phyloP scores from a whole-genome alignment of 2,329 filamentous ascomycete genomes.

The Tolypocladium paradoxum region DNA sequence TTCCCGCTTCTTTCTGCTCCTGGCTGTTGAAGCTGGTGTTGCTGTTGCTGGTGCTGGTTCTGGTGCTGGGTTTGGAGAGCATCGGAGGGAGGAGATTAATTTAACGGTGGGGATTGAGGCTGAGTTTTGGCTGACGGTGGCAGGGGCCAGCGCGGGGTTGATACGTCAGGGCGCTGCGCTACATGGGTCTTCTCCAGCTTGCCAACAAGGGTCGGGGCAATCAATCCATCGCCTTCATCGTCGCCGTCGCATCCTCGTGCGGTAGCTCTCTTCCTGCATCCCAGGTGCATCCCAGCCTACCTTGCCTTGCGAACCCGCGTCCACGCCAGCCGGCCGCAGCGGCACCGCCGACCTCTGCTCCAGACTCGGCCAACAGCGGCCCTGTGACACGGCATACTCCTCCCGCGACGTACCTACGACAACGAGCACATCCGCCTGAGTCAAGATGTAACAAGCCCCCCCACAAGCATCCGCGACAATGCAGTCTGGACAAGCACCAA shows the following conservation, averaged over 20 bases:
- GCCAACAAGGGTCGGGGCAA: not conserved
- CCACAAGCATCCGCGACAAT: constrained; percentile 25
- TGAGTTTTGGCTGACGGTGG: not conserved
- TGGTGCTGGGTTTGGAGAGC: no score
- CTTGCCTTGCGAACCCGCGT: not conserved
- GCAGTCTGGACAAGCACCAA: constrained; percentile 27
- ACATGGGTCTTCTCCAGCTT: not conserved
- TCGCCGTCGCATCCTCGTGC: not conserved
- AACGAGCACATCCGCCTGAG: constrained; percentile 1
- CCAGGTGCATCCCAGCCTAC: not conserved
- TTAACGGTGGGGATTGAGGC: not conserved
- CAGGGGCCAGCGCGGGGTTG: not conserved
- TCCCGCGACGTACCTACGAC: not conserved
- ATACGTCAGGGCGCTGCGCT: not conserved
- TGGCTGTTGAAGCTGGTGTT: not conserved
- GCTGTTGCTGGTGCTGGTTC: no score
- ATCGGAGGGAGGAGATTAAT: no score
- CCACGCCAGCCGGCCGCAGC: not conserved
- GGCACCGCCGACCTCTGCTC: not conserved
- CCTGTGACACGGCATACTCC: no score
- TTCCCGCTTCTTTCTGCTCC: not conserved
- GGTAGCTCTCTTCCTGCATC: not conserved
- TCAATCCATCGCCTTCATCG: not conserved
- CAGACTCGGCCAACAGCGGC: not conserved
- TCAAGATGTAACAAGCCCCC: constrained; percentile 32